Evolutionary conservation across 768 basidiomycete species (phyloP).

Genomic region (Suillus weaverae): DNA sequence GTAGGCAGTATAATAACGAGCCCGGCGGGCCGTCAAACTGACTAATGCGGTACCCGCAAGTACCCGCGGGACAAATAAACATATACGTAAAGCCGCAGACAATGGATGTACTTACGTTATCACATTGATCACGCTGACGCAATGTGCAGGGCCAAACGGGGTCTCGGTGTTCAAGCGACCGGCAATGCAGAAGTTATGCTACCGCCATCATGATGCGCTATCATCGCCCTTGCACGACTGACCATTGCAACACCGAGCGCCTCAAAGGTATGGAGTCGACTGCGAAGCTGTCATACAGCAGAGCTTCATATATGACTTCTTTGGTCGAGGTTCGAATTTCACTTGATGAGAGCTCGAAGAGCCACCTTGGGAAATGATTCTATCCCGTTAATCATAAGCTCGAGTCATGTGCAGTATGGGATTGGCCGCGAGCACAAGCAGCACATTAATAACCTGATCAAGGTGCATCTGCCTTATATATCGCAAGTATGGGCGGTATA

Average conservation of each 20-base stretch:
- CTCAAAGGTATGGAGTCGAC: neutral
- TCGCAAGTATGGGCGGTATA: neutral
- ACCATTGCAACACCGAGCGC: neutral
- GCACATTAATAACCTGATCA: slow-evolving; percentile 1
- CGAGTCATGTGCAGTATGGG: neutral
- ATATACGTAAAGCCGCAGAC: neutral
- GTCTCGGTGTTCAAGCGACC: slow-evolving; percentile 2
- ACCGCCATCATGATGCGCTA: slow-evolving; percentile 3
- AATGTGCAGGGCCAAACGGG: neutral
- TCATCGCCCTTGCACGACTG: neutral
- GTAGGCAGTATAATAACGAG: neutral
- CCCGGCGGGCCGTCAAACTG: neutral
- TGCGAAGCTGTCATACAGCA: neutral
- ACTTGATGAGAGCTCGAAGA: neutral
- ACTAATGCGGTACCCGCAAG: neutral
- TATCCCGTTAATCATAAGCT: neutral
- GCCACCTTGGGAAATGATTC: neutral
- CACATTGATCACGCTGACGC: neutral
- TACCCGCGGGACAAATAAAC: neutral
- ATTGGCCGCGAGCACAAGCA: neutral
- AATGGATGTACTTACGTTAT: neutral
- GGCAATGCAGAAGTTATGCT: neutral
- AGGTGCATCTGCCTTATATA: neutral
- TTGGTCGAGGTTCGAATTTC: neutral
- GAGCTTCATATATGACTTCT: neutral